Evolutionary conservation across 148 eudicot species (phyloP), one percentile per base, ranked within the genome.

Genomic region (Cornus controversa): DNA sequence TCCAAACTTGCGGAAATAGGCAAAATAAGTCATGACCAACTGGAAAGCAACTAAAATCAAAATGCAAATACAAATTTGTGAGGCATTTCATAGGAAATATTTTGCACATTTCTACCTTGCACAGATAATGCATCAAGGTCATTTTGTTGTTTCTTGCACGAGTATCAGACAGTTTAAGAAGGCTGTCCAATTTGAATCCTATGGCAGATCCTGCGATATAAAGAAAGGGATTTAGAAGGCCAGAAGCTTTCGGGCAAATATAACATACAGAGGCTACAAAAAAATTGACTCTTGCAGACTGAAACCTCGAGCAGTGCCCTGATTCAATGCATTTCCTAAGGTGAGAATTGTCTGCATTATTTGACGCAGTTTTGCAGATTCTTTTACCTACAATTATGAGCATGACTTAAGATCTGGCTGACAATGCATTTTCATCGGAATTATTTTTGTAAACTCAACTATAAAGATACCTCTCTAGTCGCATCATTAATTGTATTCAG

Each of bases 291-390:
- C 45, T 40, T 40, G 10, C 8, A 65, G 72, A 77, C 20, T 23
- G 26, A 29, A 91, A 93, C 99, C 99, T 86, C 99, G 89, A 63
- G 99, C 97, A 81, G 99, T 96, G 83, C 99, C 99, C 90, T 96
- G 99, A 81, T 96, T 96, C 82, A 96, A 80, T 82, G 99, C 99
- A 84, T 96, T 96, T 76, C 99, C 99, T 82, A 96, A 83, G 62
- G 97, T 96, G 71, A 96, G 88, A 77, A 96, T 96, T n/a, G 99
- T 96, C 80, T 91, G 98, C 99, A 96, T 96, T 81, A 96, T 86
- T 81, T 96, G 97, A 70, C 96, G 96, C 82, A 96, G 78, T 83
- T 96, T 96, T 70, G 67, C 75, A 42, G 97, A 93, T 75, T 93
- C 98, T 82, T 93, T 93, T 23, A 96, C 99, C 99, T 96, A 82